Base-by-base conservation (phyloP, 2,329 filamentous ascomycete genomes). In the Colletotrichum sp. region DNA sequence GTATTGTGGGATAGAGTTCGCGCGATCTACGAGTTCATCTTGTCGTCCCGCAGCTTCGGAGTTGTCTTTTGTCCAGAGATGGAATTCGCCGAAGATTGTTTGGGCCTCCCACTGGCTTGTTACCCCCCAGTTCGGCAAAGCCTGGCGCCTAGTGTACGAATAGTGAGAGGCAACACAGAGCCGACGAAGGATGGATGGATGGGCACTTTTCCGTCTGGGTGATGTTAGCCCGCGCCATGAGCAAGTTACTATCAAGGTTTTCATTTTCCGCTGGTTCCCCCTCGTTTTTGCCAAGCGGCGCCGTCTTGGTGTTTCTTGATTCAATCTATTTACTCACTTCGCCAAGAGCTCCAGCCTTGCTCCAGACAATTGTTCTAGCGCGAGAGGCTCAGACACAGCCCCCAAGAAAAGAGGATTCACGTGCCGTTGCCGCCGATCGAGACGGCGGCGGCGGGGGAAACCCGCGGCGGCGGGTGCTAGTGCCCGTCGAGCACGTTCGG, bases 311-410 rank as follows among this genome's bases (percentile, higher is more conserved):
- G 68, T 66, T 75, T 75, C 62, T 72, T 32, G 36, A 69, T 63
- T 44, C 36, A 72, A 72, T 72, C 55, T 57, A 63, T 75, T 72
- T 44, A 30, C 60, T 63, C 55, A 26, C 62, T 34, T 28, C 18
- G 62, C 72, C 68, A 75, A 75, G 68, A 67, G 28, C 62, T 30
- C 52, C 32, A 72, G 72, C 68, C 68, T 71, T 64, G 39, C 32
- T 13, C 34, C 62, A 64, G 36, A 28, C 28, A 30, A 44, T 57
- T 49, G 34, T 74, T 65, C 72, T 69, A 63, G 68, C 24, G 62
- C 30, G n/a, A 52, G 16, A 21, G 21, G 21, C 26, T n/a, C 36
- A 36, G 24, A 70, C 68, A 72, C 49, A 74, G 67, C 67, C 72
- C 62, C 60, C n/a, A 24, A 30, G 60, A 60, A 32, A 63, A 32